Percentiles rank a stretch among this genome's conserved stretches.
phyloP scores from a whole-genome alignment of 495 filamentous ascomycete genomes.

The Wilcoxina mikolae region DNA sequence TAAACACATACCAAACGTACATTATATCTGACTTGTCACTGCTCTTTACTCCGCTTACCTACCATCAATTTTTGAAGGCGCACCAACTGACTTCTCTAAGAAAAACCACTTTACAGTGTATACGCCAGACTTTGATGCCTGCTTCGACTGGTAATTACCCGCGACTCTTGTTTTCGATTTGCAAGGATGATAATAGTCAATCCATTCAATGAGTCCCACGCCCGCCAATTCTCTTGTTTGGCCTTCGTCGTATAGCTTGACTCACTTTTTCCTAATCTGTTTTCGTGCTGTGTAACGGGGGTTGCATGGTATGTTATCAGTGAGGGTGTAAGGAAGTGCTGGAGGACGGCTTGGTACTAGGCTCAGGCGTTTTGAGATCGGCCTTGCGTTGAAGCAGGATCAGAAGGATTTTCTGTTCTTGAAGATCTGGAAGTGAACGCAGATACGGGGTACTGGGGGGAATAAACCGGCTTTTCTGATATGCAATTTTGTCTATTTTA shows the following conservation, averaged over 20 bases:
- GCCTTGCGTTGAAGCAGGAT: constrained; percentile 7
- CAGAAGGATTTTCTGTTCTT: constrained; percentile 5
- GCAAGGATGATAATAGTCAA: constrained; percentile 13
- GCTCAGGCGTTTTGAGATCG: constrained; percentile 3
- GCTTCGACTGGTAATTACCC: constrained; percentile 3
- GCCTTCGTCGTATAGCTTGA: constrained; percentile 1
- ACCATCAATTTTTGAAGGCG: neutral
- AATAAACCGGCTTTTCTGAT: constrained; percentile 8
- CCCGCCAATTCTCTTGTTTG: constrained; percentile 8
- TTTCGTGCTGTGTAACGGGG: constrained; percentile 3
- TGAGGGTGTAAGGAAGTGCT: neutral
- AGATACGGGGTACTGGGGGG: constrained; percentile 3
- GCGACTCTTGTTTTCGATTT: neutral
- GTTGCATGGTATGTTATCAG: neutral
- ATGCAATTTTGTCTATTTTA: neutral
- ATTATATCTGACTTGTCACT: constrained; percentile 8
- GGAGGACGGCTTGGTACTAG: constrained; percentile 1
- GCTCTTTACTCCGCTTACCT: neutral
- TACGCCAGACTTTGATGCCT: too few relatives aligned
- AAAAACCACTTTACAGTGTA: neutral
- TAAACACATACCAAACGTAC: constrained; percentile 6
- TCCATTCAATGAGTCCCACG: constrained; percentile 10
- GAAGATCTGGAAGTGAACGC: constrained; percentile 3
- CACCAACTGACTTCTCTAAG: constrained; percentile 1
- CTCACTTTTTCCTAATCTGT: neutral